Evolutionary conservation across 1,284 basidiomycete genomes (phyloP).

Genomic region (Volvariella volvacea): DNA sequence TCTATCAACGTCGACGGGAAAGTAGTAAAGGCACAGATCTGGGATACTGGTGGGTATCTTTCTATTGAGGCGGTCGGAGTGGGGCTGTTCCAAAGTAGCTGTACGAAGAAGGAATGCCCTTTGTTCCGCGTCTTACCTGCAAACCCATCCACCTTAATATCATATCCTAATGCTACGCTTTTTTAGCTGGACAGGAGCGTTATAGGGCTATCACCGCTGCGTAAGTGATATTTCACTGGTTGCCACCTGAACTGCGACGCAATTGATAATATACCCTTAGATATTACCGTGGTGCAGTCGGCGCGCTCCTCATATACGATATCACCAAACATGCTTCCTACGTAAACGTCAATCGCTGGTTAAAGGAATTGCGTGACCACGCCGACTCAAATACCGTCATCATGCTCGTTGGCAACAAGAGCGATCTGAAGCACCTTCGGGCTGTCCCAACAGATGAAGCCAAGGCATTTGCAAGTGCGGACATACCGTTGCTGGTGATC

Average conservation of each 20-base stretch:
- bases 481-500: neutral
- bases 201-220: slow-evolving; percentile 99
- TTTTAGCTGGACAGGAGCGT: slow-evolving; percentile 96
- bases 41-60: slow-evolving; percentile 83
- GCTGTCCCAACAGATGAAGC: slow-evolving; percentile 96
- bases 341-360: slow-evolving; percentile 94
- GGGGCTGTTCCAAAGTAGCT: neutral
- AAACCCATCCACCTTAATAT: slow-evolving; percentile 8
- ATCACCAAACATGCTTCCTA: slow-evolving; percentile 96
- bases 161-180: no score
- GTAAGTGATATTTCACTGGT: slow-evolving; percentile 38
- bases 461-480: slow-evolving; percentile 77
- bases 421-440: slow-evolving; percentile 94
- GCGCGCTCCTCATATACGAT: slow-evolving; percentile 88
- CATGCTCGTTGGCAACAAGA: slow-evolving; percentile 96
- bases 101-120: no score
- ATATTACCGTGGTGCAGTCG: slow-evolving; percentile 98
- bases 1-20: slow-evolving; percentile 94
- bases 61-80: neutral
- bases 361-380: slow-evolving; percentile 96
- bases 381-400: slow-evolving; percentile 92
- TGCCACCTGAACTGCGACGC: neutral
- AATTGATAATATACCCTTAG: slow-evolving; percentile 36
- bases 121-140: slow-evolving; percentile 1
- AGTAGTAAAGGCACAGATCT: slow-evolving; percentile 98